These are phyloP conservation scores for Phytophthora litchii DNA, from an alignment of 352 stramenopile species.

Conservation along the genomic window DNA sequence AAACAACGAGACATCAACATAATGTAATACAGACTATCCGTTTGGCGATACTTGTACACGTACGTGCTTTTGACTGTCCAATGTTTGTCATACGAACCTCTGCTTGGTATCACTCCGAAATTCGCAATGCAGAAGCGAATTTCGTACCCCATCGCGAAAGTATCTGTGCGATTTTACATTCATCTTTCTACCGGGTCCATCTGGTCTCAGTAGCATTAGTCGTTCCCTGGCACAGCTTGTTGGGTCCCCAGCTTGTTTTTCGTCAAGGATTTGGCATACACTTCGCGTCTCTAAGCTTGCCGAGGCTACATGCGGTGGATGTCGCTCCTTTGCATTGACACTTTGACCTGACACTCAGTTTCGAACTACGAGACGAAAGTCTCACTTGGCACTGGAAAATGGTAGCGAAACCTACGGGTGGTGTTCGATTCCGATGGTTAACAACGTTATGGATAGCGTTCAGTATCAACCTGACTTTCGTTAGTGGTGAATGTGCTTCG, in stretches of 20 bases:
- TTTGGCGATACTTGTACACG: background rate
- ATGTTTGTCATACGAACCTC: too few relatives aligned
- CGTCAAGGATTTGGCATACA: conserved; percentile 28
- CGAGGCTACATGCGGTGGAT: background rate
- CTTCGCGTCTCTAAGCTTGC: background rate
- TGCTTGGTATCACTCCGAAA: background rate
- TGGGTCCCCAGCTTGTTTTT: conserved; percentile 27
- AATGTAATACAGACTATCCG: background rate
- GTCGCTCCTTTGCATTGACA: conserved; percentile 28
- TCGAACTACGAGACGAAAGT: conserved; percentile 10
- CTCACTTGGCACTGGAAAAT: conserved; percentile 20
- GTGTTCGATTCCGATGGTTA: conserved; percentile 4
- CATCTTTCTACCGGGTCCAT: conserved; percentile 10
- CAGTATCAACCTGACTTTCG: conserved; percentile 5
- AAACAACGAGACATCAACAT: too few relatives aligned
- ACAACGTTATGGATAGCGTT: conserved; percentile 9
- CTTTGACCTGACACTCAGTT: background rate
- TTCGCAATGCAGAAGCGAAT: background rate
- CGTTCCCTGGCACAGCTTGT: conserved; percentile 15
- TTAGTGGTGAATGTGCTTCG: conserved; percentile 19
- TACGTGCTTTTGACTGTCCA: conserved; percentile 4
- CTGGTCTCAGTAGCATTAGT: conserved; percentile 19
- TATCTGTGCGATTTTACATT: conserved; percentile 20
- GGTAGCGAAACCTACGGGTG: background rate
- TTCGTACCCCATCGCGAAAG: conserved; percentile 8